phyloP scores from a whole-genome alignment of 2,329 filamentous ascomycete genomes.

The Parafenestella ontariensis region DNA sequence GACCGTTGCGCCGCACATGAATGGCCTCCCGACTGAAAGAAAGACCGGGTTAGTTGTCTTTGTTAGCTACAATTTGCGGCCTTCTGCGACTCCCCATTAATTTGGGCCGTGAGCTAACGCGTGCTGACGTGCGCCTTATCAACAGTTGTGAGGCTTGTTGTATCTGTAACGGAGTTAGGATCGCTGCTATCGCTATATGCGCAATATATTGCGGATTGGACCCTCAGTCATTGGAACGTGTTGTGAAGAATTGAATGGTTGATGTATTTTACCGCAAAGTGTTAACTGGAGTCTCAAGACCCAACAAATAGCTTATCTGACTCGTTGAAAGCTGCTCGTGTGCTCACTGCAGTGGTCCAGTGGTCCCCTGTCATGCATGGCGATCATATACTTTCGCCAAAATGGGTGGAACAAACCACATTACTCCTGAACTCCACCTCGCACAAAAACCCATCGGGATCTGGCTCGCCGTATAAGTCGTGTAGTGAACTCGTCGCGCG shows the following conservation, averaged over 20 bases:
- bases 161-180: background rate
- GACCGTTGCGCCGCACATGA: constrained; percentile 2
- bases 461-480: background rate
- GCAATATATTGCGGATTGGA: background rate
- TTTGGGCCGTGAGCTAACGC: constrained; percentile 12
- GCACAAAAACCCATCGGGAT: constrained; percentile 3
- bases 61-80: constrained; percentile 15
- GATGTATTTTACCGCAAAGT: background rate
- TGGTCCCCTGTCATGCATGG: constrained; percentile 8
- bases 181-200: background rate
- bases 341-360: constrained; percentile 8
- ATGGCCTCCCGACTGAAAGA: background rate
- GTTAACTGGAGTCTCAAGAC: background rate
- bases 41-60: constrained; percentile 10
- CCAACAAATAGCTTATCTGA: background rate
- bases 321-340: constrained; percentile 9
- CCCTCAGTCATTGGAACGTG: background rate
- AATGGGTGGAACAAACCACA: constrained; percentile 8
- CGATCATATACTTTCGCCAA: background rate
- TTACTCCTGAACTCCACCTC: constrained; percentile 22
- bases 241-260: background rate
- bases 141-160: background rate
- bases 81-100: constrained; percentile 2
- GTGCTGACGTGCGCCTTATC: constrained; percentile 18
- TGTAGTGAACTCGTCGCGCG: background rate